Evolutionary conservation across 2,329 filamentous ascomycete species (phyloP), one percentile per base, ranked within the genome.

Genomic region (Penicillium sp.): DNA sequence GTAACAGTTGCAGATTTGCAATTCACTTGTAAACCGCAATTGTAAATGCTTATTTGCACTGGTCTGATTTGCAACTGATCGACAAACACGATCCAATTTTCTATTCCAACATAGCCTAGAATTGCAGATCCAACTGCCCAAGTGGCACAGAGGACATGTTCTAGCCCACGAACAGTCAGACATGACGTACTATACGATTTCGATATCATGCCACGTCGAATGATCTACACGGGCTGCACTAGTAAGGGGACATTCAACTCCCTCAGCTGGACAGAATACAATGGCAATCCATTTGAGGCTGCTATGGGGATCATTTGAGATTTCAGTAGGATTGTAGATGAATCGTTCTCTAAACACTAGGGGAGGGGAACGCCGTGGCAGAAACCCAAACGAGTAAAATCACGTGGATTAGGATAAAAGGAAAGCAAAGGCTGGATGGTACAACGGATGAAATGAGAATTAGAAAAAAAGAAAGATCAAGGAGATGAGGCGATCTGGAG

Each of bases 381-480:
- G 39, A 29, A 45, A 44, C 44, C 52, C 29, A 50, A 27, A 45
- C 37, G 29, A 50, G 26, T 23, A 26, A 35, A 33, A 29, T 49
- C 53, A 55, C 13, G 47, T 44, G 47, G 39, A 55, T 55, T 55
- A 55, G 45, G 37, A 39, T 45, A 52, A 33, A 31, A 42, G 35
- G 39, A 27, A 50, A 26, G 29, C 25, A 50, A 50, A 26, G 37
- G 53, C 47, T 44, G 53, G 25, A 50, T 55, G 33, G 47, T 55
- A 55, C 47, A 55, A 45, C 26, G 25, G 39, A 27, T 50, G 39
- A 49, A 53, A 53, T 53, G 21, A 55, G 27, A 35, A 23, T 26
- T 29, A 51, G 37, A 51, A 31, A 31, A 8, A 21, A 37, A 46
- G 26, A 48, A 47, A 54, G 35, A 47, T 29, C 33, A 39, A 26